Percentiles rank a stretch among this genome's conserved stretches.
phyloP scores from a whole-genome alignment of 306 rosid genomes.

The Neltuma alba region DNA sequence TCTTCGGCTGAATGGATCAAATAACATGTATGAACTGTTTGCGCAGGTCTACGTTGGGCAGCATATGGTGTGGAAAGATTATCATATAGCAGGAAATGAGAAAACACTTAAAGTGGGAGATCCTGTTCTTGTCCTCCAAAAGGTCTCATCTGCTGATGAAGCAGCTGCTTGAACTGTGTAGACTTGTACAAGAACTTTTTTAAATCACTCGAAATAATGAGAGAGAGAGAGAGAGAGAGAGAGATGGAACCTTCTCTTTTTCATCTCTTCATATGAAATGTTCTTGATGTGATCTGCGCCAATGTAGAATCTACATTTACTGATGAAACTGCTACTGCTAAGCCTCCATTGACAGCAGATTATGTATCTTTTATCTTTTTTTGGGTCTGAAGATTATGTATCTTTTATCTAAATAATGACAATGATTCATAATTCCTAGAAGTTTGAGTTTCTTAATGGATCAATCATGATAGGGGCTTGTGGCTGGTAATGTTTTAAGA shows the following conservation, averaged over 20 bases:
- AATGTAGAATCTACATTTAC: not conserved
- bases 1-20: constrained; percentile 21
- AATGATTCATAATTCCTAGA: not conserved
- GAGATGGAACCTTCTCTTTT: not conserved
- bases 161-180: constrained; percentile 65
- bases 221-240: not conserved
- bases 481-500: not conserved
- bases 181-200: not conserved
- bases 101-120: constrained; percentile 59
- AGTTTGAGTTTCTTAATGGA: not conserved
- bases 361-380: too few species aligned
- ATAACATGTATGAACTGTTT: constrained; percentile 28
- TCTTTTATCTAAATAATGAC: not conserved
- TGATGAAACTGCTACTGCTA: not conserved
- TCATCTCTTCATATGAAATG: not conserved
- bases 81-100: constrained; percentile 44
- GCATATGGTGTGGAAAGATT: constrained; percentile 68
- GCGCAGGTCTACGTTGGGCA: constrained; percentile 83
- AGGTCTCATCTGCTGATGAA: constrained; percentile 60
- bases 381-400: too few species aligned
- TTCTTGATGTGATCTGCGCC: not conserved
- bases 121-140: constrained; percentile 52
- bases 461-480: not conserved
- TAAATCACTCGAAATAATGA: not conserved
- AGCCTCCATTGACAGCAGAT: not conserved